Evolutionary conservation across 495 filamentous ascomycete genomes (phyloP).

Genomic region (Neurospora hispaniola): DNA sequence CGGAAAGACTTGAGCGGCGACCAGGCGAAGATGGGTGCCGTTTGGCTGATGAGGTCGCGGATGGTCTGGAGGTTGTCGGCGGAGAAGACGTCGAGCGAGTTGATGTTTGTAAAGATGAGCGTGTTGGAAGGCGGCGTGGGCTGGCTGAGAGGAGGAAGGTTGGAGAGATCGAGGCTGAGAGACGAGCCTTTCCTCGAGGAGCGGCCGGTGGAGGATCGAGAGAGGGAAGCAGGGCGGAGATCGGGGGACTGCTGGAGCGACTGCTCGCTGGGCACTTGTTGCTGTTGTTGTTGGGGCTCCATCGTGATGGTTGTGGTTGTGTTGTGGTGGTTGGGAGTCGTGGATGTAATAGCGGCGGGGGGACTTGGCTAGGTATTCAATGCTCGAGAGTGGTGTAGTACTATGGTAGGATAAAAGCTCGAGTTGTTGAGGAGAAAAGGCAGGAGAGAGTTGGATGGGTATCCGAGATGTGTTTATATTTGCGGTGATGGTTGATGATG

Average conservation of each 20-base stretch:
- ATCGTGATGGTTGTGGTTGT: background rate
- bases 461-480: background rate
- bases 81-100: slow-evolving; percentile 67
- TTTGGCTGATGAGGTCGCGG: slow-evolving; percentile 54
- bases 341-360: background rate
- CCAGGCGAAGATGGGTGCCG: slow-evolving; percentile 73
- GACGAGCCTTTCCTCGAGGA: slow-evolving; percentile 34
- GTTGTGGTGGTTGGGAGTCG: background rate
- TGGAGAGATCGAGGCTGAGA: slow-evolving; percentile 75
- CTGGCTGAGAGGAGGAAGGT: slow-evolving; percentile 63
- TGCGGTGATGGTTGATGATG: background rate
- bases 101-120: slow-evolving; percentile 83
- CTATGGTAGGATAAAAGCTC: background rate
- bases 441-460: background rate
- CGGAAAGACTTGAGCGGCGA: slow-evolving; percentile 86
- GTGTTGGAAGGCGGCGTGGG: slow-evolving; percentile 86
- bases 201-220: slow-evolving; percentile 19
- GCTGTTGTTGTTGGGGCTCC: background rate
- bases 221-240: slow-evolving; percentile 21
- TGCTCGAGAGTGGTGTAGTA: background rate
- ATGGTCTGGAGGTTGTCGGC: slow-evolving; percentile 65
- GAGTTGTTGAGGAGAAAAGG: background rate
- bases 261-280: background rate
- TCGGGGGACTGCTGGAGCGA: background rate
- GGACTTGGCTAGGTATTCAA: background rate